Conservation (phyloP, 2,329 filamentous ascomycete species). For the Coleophoma eucalyptorum region DNA sequence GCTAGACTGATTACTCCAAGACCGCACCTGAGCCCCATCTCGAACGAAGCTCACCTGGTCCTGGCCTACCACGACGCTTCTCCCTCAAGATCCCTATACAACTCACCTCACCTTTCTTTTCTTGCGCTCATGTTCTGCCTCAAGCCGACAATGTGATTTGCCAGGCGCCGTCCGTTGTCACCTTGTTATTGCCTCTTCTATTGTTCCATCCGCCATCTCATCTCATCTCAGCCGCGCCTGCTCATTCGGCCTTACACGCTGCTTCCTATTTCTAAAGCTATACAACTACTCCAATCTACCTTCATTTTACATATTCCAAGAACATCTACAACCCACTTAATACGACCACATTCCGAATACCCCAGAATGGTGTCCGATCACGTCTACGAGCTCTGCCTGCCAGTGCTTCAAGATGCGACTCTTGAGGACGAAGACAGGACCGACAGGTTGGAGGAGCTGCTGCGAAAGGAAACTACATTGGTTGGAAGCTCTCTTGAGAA, state of each 20-base stretch:
- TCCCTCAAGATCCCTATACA: neutral
- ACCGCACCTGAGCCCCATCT: neutral
- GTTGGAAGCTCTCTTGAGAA: constrained; percentile 80
- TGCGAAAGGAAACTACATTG: constrained; percentile 74
- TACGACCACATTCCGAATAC: neutral
- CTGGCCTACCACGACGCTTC: neutral
- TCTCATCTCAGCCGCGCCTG: constrained; percentile 8
- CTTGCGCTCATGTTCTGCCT: neutral
- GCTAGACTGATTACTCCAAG: too few relatives aligned
- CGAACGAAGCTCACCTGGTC: neutral
- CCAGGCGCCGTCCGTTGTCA: constrained; percentile 19
- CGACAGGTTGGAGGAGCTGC: constrained; percentile 81
- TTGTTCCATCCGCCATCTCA: too few relatives aligned
- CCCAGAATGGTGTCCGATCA: constrained; percentile 81
- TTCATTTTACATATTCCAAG: constrained; percentile 4
- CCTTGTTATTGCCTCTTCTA: neutral
- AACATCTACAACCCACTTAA: constrained; percentile 1
- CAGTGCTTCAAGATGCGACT: constrained; percentile 75
- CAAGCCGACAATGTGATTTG: constrained; percentile 20
- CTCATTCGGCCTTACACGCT: constrained; percentile 6
- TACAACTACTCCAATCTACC: neutral
- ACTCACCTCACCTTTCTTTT: neutral
- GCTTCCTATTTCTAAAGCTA: neutral
- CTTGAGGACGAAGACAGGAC: constrained; percentile 95
- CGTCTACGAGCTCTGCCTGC: constrained; percentile 86